Percentiles rank a stretch among this genome's conserved stretches.
Evolutionary conservation across 306 rosid genomes (phyloP).

Genomic region (Acacia crassicarpa): DNA sequence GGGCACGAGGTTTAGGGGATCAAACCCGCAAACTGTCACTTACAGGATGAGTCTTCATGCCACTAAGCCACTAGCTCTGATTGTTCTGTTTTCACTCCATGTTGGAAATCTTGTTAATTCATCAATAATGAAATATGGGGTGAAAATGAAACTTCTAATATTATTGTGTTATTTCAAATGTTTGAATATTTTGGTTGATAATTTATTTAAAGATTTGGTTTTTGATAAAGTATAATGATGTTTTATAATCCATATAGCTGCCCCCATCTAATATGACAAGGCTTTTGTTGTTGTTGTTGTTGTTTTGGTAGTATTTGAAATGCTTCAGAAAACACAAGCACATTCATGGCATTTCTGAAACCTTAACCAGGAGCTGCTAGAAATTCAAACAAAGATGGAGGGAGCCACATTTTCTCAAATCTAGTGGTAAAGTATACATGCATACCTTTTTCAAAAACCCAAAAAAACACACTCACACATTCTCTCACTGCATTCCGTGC

Average conservation of each 20-base stretch:
- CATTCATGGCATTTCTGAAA: neutral
- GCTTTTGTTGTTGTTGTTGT: no score
- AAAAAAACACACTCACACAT: neutral
- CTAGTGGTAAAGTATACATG: neutral
- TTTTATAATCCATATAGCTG: no score
- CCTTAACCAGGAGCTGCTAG: neutral
- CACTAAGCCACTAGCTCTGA: no score
- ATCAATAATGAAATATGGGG: neutral
- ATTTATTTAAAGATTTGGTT: no score
- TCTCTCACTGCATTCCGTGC: neutral
- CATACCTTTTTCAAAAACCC: neutral
- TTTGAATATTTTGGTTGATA: neutral
- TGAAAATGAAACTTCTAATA: neutral
- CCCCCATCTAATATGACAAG: no score
- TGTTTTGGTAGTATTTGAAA: no score
- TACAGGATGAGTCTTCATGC: no score
- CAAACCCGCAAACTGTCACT: no score
- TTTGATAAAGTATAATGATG: no score
- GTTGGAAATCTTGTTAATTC: constrained; percentile 4
- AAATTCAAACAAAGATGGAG: neutral
- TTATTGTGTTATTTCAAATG: constrained; percentile 14
- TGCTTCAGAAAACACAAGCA: neutral
- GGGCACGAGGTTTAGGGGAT: no score
- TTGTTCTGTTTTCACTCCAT: neutral
- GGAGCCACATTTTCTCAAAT: neutral